Evolutionary conservation across 2,329 filamentous ascomycete genomes (phyloP).

Genomic region (Talaromyces sp.): DNA sequence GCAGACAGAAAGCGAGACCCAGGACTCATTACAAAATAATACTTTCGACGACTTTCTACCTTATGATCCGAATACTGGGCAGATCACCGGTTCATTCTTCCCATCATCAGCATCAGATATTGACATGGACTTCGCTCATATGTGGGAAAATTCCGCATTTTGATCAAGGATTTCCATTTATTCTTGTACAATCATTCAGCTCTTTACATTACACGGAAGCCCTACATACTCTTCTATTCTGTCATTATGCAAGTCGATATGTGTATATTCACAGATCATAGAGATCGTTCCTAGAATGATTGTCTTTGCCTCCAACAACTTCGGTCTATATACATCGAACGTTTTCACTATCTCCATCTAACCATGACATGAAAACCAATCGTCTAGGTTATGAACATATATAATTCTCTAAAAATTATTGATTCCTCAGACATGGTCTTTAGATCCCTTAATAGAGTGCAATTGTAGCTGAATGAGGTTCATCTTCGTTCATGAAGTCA

Average conservation of each 20-base stretch:
- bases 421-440: background rate
- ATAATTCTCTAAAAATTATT: background rate
- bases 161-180: slow-evolving; percentile 2
- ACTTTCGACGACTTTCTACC: slow-evolving; percentile 32
- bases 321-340: background rate
- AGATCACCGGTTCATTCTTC: slow-evolving; percentile 39
- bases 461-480: background rate
- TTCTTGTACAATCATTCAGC: slow-evolving; percentile 1
- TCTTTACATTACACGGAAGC: background rate
- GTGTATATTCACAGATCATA: background rate
- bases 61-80: slow-evolving; percentile 34
- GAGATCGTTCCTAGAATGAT: background rate
- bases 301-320: background rate
- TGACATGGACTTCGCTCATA: slow-evolving; percentile 32
- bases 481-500: background rate
- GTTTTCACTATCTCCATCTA: background rate
- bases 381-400: background rate
- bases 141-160: slow-evolving; percentile 29
- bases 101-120: slow-evolving; percentile 26
- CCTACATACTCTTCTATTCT: slow-evolving; percentile 1
- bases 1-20: slow-evolving; percentile 3
- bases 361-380: background rate
- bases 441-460: background rate
- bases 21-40: slow-evolving; percentile 21
- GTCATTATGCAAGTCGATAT: background rate